Percentiles rank a stretch among this genome's conserved stretches.
These are phyloP conservation scores for Helicocarpus griseus DNA, from an alignment of 2,329 filamentous ascomycete genomes.

Conservation along the genomic window DNA sequence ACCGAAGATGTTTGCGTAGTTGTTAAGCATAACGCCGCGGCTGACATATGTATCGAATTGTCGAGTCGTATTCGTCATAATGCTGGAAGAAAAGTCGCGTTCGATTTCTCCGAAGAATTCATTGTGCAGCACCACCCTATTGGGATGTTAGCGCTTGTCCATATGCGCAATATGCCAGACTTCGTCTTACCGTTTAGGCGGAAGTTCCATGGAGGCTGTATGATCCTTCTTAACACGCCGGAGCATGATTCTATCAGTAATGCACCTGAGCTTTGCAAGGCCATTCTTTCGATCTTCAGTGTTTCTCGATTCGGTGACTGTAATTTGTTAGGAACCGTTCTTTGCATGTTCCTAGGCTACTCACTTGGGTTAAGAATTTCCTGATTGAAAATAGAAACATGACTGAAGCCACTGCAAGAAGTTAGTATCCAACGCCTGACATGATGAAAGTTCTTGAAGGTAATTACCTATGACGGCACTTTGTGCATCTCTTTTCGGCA, in stretches of 20 bases:
- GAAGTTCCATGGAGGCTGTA: slow-evolving; percentile 89
- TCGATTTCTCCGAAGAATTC: slow-evolving; percentile 97
- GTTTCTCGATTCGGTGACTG: slow-evolving; percentile 47
- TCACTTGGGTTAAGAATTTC: slow-evolving; percentile 74
- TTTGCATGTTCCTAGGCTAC: slow-evolving; percentile 6
- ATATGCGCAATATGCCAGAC: not conserved
- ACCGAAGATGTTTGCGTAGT: slow-evolving; percentile 98
- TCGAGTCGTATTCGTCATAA: slow-evolving; percentile 84
- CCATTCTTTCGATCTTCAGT: slow-evolving; percentile 50
- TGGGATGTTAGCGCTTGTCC: slow-evolving; percentile 5
- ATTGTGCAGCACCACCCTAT: slow-evolving; percentile 71
- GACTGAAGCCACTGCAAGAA: slow-evolving; percentile 45
- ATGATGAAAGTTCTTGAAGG: not conserved
- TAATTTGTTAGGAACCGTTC: slow-evolving; percentile 28
- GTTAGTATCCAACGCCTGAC: slow-evolving; percentile 9
- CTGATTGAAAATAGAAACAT: slow-evolving; percentile 83
- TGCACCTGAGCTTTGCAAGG: slow-evolving; percentile 70
- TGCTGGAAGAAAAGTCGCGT: slow-evolving; percentile 87
- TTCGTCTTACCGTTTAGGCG: slow-evolving; percentile 64
- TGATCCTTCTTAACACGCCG: slow-evolving; percentile 90
- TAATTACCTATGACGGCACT: slow-evolving; percentile 51
- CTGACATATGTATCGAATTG: slow-evolving; percentile 94
- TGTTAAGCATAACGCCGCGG: slow-evolving; percentile 87
- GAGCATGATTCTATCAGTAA: slow-evolving; percentile 92
- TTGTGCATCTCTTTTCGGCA: slow-evolving; percentile 58